Evolutionary conservation across 225 moss, liverwort and hornwort species (phyloP), one percentile per base, ranked within the genome.

Genomic region (Bryum argenteum): DNA sequence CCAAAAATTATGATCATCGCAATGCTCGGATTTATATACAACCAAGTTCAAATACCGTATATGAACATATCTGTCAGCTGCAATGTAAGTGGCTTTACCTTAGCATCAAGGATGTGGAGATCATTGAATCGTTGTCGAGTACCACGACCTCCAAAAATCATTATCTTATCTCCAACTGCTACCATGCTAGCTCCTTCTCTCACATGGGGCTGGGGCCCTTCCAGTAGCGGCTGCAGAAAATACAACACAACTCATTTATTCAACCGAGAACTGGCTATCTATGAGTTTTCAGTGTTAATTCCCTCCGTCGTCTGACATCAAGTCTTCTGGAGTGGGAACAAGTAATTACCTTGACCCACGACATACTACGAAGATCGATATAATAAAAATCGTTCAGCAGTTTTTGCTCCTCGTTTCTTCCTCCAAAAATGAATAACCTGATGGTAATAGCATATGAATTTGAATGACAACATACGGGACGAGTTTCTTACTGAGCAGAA

Each of bases 391-490:
- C 93, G 69, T 94, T 94, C 11, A 91, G 65, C 16, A 94, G 71
- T 67, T 94, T 94, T 39, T 88, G 88, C 54, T 94, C 91, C 44
- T 91, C 93, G n/a, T 88, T 94, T 73, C 89, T 84, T 73, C 93
- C 91, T 71, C 93, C 93, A 73, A 94, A 94, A 40, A 87, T 72
- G 33, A 84, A 91, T 28, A 93, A 11, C 51, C 91, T 93, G 63
- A 69, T 33, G 15, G 56, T 28, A 18, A 20, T 70, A 20, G 18
- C 50, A 67, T 10, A 17, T 0, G 1, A 56, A 66, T 47, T 28
- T 50, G 39, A 65, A 54, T 54, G 17, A 16, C 51, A 24, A 58
- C 10, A 67, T 67, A 17, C 8, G 50, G 45, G 20, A 14, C 5
- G 7, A 19, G n/a, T 13, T 38, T 58, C 61, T 60, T 41, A 42